These are phyloP conservation scores for Galeopsis tetrahit DNA, from an alignment of 257 asterid genomes.

Conservation along the genomic window DNA sequence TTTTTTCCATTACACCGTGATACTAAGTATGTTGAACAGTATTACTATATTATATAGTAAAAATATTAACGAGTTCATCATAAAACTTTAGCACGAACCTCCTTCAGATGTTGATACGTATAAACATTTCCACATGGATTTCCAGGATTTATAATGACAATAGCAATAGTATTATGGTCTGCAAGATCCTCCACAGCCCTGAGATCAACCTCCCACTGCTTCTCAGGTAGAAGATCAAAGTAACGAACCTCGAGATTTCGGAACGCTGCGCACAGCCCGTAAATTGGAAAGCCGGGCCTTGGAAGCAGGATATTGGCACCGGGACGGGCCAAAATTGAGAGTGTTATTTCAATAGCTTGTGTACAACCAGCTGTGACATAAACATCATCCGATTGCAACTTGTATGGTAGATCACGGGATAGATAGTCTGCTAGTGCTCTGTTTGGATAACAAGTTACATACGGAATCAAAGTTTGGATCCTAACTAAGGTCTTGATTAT, in stretches of 20 bases:
- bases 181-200: constrained; percentile 64
- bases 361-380: constrained; percentile 86
- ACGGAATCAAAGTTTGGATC: not conserved
- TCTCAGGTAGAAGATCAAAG: constrained; percentile 65
- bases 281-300: constrained; percentile 83
- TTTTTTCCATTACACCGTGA: too few relatives aligned
- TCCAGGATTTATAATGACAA: constrained; percentile 85
- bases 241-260: constrained; percentile 66
- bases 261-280: constrained; percentile 71
- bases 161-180: constrained; percentile 75
- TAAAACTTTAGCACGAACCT: constrained; percentile 44
- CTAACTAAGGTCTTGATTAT: too few relatives aligned
- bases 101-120: constrained; percentile 58
- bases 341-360: constrained; percentile 76
- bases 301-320: constrained; percentile 80
- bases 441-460: constrained; percentile 26
- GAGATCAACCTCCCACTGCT: constrained; percentile 82
- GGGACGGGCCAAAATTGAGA: constrained; percentile 68
- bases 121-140: constrained; percentile 95
- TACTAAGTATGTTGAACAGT: too few relatives aligned
- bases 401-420: constrained; percentile 68
- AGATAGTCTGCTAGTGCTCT: constrained; percentile 82
- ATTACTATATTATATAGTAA: too few relatives aligned
- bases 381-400: constrained; percentile 63
- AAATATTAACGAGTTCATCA: too few relatives aligned